Percentiles rank a stretch among this genome's conserved stretches.
phyloP scores from a whole-genome alignment of 1,284 basidiomycete genomes.

The Trichosporon sp. region DNA sequence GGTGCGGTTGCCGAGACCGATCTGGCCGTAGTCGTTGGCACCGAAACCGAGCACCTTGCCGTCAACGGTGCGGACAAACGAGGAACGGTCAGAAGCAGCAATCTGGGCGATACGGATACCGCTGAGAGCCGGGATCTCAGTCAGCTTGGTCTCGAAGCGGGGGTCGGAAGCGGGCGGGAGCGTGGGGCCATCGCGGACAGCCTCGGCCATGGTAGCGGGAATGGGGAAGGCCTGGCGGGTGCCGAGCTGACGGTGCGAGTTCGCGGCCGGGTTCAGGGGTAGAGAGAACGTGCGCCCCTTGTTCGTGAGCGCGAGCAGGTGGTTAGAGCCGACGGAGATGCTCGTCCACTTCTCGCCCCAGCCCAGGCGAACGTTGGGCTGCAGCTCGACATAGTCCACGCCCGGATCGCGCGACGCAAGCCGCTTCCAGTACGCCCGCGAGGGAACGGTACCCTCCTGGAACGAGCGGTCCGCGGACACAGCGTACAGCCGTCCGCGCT shows the following conservation, averaged over 20 bases:
- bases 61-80: conserved; percentile 68
- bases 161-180: conserved; percentile 59
- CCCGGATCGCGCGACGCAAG: conserved; percentile 50
- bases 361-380: conserved; percentile 60
- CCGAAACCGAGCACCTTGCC: conserved; percentile 88
- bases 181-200: conserved; percentile 39
- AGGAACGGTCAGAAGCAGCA: conserved; percentile 72
- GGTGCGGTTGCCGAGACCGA: conserved; percentile 74
- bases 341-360: conserved; percentile 68
- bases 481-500: conserved; percentile 72
- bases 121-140: conserved; percentile 76
- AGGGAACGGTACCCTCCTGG: conserved; percentile 41
- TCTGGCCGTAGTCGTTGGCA: conserved; percentile 80
- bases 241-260: conserved; percentile 83
- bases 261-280: conserved; percentile 75
- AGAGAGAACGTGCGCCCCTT: conserved; percentile 78
- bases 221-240: conserved; percentile 64
- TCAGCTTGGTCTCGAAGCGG: conserved; percentile 71
- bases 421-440: conserved; percentile 43
- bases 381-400: conserved; percentile 57
- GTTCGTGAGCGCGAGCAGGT: conserved; percentile 82
- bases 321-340: conserved; percentile 74
- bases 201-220: conserved; percentile 42
- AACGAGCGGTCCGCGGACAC: conserved; percentile 62
- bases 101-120: conserved; percentile 70